Evolutionary conservation across 208 protist genomes (phyloP).

Genomic region (Angomonas ambiguus): DNA sequence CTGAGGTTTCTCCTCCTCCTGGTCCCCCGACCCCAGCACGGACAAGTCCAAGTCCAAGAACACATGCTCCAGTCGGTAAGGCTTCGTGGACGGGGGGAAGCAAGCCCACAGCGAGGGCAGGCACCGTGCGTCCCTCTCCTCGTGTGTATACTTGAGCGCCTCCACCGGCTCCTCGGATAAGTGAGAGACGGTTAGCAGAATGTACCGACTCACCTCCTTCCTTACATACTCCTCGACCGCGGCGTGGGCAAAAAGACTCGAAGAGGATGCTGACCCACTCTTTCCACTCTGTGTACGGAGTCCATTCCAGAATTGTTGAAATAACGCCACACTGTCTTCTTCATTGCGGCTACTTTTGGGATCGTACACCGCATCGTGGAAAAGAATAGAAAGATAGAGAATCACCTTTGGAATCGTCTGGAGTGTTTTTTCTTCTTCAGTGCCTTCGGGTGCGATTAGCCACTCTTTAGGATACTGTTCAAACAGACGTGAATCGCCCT

Average conservation of each 20-base stretch:
- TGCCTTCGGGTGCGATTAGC: neutral
- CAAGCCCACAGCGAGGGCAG: neutral
- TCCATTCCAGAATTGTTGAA: neutral
- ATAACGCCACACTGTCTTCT: neutral
- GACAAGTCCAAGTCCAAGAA: neutral
- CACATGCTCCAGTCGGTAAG: neutral
- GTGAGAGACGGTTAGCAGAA: neutral
- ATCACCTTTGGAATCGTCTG: neutral
- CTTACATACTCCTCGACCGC: neutral
- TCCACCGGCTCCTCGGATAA: neutral
- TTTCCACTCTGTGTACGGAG: neutral
- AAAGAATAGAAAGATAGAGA: neutral
- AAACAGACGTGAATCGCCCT: neutral
- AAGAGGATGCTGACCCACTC: neutral
- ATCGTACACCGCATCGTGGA: neutral
- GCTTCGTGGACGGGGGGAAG: neutral
- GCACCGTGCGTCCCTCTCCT: no score
- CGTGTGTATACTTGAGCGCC: neutral
- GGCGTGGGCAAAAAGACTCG: neutral
- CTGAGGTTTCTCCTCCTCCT: no score
- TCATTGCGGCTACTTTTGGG: neutral
- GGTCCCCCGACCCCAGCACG: neutral
- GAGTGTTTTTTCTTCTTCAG: neutral
- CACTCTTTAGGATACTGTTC: neutral
- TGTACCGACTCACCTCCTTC: neutral